Conservation (phyloP, 176 grass and related monocot species). For the Oryza officinalis region DNA sequence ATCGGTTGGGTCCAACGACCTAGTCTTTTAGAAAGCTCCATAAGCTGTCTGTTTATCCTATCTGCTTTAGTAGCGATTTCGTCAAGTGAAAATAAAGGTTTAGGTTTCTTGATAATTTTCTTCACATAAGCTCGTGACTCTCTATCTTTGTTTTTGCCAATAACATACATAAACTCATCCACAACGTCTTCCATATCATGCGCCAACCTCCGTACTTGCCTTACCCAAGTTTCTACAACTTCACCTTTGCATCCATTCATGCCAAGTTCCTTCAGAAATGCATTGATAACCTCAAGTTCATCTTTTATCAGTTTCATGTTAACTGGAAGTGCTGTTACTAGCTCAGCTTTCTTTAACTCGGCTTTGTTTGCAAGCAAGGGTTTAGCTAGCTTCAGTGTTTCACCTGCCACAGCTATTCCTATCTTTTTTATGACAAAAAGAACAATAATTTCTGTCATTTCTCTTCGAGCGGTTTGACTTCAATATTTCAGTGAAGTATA, state of each 20-base stretch:
- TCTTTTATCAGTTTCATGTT: slow-evolving; percentile 32
- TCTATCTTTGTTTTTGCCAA: background rate
- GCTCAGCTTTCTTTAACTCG: slow-evolving; percentile 1
- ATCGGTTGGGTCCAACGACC: slow-evolving; percentile 15
- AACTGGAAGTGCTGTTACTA: background rate
- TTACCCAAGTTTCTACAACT: slow-evolving; percentile 38
- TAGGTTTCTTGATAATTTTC: slow-evolving; percentile 20
- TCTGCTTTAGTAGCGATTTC: slow-evolving; percentile 1
- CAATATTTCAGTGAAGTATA: background rate
- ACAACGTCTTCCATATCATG: slow-evolving; percentile 43
- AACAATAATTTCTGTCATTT: slow-evolving; percentile 39
- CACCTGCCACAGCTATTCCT: slow-evolving; percentile 26
- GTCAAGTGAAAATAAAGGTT: background rate
- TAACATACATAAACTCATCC: slow-evolving; percentile 34
- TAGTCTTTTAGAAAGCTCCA: slow-evolving; percentile 6
- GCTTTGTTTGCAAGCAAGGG: slow-evolving; percentile 17
- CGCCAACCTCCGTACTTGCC: slow-evolving; percentile 28
- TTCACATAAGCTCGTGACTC: background rate
- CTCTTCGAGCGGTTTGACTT: background rate
- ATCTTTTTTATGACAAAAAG: slow-evolving; percentile 35
- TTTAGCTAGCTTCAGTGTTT: slow-evolving; percentile 17
- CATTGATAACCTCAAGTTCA: slow-evolving; percentile 42
- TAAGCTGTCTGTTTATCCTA: slow-evolving; percentile 6
- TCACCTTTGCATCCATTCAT: background rate
- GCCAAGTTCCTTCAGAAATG: slow-evolving; percentile 21